Conservation (phyloP, 2,329 filamentous ascomycete genomes). For the Pyrenochaeta sp. region DNA sequence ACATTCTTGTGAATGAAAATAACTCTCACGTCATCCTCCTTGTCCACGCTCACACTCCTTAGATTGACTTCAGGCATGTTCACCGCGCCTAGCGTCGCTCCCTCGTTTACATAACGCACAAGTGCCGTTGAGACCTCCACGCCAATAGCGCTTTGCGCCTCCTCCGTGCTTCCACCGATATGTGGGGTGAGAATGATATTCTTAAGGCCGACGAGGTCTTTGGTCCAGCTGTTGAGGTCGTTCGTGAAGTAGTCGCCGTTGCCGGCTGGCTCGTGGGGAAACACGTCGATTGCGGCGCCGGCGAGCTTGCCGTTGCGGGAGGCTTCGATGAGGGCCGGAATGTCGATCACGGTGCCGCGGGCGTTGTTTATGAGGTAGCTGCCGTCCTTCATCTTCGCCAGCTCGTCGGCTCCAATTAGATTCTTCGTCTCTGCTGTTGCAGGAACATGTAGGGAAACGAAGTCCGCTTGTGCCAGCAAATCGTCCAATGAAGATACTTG, state of each 20-base stretch:
- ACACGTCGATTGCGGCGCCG: constrained; percentile 95
- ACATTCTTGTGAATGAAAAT: constrained; percentile 98
- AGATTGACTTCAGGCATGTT: constrained; percentile 96
- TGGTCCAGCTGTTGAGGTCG: constrained; percentile 81
- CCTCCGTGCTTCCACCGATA: constrained; percentile 96
- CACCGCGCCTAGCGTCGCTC: constrained; percentile 87
- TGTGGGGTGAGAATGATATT: constrained; percentile 97
- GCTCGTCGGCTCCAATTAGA: constrained; percentile 82
- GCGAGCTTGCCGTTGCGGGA: constrained; percentile 87
- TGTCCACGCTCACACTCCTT: constrained; percentile 87
- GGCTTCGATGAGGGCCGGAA: constrained; percentile 87
- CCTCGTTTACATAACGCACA: constrained; percentile 95
- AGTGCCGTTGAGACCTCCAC: constrained; percentile 89
- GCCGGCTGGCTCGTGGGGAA: constrained; percentile 88
- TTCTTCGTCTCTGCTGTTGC: constrained; percentile 92
- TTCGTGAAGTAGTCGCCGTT: constrained; percentile 96
- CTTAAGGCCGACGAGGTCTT: constrained; percentile 83
- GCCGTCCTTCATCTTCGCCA: constrained; percentile 90
- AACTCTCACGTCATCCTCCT: constrained; percentile 87
- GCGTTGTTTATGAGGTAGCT: constrained; percentile 96
- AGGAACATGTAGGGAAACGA: constrained; percentile 93
- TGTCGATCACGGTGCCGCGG: constrained; percentile 92
- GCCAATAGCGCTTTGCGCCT: constrained; percentile 95
- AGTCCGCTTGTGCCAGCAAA: constrained; percentile 83
- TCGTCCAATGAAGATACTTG: constrained; percentile 82